Evolutionary conservation across 176 grass and related monocot genomes (phyloP).

Genomic region (Panicum miliaceum): DNA sequence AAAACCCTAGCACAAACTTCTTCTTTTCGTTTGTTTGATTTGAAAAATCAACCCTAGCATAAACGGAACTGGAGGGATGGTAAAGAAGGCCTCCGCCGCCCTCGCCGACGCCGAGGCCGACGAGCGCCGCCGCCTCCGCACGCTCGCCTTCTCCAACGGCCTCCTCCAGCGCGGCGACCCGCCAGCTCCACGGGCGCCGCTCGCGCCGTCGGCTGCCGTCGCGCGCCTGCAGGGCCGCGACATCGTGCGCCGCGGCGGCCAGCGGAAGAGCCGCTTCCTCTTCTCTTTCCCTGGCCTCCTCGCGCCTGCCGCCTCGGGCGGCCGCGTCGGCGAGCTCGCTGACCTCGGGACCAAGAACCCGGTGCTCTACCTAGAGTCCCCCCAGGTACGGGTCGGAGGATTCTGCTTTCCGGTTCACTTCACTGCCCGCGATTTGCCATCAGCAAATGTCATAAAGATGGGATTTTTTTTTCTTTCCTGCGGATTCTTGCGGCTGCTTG

Average conservation of each 20-base stretch:
- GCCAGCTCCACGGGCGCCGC: slow-evolving; percentile 43
- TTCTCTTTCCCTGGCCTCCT: slow-evolving; percentile 94
- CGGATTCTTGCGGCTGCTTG: neutral
- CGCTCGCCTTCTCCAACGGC: slow-evolving; percentile 68
- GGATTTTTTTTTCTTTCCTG: neutral
- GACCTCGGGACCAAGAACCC: slow-evolving; percentile 87
- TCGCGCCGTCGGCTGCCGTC: slow-evolving; percentile 61
- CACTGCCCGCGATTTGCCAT: too few species aligned
- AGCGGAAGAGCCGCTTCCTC: slow-evolving; percentile 82
- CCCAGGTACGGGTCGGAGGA: slow-evolving; percentile 43
- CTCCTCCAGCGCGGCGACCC: slow-evolving; percentile 57
- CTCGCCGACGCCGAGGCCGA: slow-evolving; percentile 45
- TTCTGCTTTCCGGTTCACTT: neutral
- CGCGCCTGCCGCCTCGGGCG: slow-evolving; percentile 60
- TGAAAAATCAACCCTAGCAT: neutral
- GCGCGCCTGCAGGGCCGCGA: slow-evolving; percentile 80
- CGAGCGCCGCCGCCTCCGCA: slow-evolving; percentile 65
- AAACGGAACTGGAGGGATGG: slow-evolving; percentile 41
- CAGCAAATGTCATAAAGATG: neutral
- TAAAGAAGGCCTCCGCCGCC: slow-evolving; percentile 45
- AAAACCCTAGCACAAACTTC: too few species aligned
- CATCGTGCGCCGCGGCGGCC: slow-evolving; percentile 74
- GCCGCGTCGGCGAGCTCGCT: slow-evolving; percentile 80
- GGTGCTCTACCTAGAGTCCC: slow-evolving; percentile 85
- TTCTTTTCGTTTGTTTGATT: too few species aligned